A percentile compares a stretch with the other conserved stretches of the same genome.
Evolutionary conservation across 2,329 filamentous ascomycete genomes (phyloP).

Genomic region (Pestalotiopsis sp.): DNA sequence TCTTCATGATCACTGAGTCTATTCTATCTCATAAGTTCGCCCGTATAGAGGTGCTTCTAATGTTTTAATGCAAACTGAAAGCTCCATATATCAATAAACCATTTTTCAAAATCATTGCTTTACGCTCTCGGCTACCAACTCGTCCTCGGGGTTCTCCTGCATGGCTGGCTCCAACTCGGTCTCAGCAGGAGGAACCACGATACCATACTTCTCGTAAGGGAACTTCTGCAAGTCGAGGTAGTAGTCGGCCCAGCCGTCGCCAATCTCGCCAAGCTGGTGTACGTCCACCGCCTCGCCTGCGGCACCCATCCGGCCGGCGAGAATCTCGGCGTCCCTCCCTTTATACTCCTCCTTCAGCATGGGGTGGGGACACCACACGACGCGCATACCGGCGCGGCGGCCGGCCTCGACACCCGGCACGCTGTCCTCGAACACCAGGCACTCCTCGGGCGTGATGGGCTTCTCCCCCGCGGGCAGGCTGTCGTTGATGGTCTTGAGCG

Average conservation of each 20-base stretch:
- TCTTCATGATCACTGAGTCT: no score
- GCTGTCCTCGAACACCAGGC: slow-evolving; percentile 94
- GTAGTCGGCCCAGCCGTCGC: slow-evolving; percentile 66
- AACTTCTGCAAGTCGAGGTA: slow-evolving; percentile 54
- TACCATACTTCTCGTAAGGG: slow-evolving; percentile 62
- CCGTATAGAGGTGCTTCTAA: no score
- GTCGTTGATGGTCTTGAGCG: slow-evolving; percentile 82
- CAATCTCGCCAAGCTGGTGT: slow-evolving; percentile 59
- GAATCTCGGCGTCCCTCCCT: slow-evolving; percentile 77
- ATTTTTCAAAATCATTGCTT: neutral
- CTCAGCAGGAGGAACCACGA: slow-evolving; percentile 47
- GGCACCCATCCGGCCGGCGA: slow-evolving; percentile 80
- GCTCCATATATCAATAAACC: neutral
- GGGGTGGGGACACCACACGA: slow-evolving; percentile 88
- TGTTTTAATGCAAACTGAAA: neutral
- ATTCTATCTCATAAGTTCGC: no score
- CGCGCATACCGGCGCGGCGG: slow-evolving; percentile 89
- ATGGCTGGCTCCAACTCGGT: slow-evolving; percentile 48
- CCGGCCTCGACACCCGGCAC: slow-evolving; percentile 92
- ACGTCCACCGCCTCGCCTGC: slow-evolving; percentile 54
- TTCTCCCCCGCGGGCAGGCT: slow-evolving; percentile 65
- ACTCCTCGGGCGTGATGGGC: slow-evolving; percentile 79
- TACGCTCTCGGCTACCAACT: slow-evolving; percentile 23
- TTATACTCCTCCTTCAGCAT: slow-evolving; percentile 76
- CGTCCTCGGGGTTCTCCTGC: slow-evolving; percentile 36